Evolutionary conservation across 1,284 basidiomycete genomes (phyloP).

Genomic region (Microstroma glucosiphilum): DNA sequence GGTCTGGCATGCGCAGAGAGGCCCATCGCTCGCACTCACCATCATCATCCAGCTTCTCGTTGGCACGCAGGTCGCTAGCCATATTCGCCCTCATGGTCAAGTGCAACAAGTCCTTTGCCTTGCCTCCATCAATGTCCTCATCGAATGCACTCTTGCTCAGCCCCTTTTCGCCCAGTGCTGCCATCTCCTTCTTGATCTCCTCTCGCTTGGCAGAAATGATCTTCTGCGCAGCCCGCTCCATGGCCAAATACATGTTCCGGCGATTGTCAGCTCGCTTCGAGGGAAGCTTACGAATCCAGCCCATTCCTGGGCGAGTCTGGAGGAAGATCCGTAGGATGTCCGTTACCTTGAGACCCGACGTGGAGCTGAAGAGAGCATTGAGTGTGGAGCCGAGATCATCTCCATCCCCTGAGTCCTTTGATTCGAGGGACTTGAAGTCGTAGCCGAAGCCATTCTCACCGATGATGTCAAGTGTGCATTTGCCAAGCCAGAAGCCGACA

Average conservation of each 20-base stretch:
- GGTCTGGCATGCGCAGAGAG: no score
- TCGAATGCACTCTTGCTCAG: conserved; percentile 30
- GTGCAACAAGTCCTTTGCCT: conserved; percentile 5
- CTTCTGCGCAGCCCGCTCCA: conserved; percentile 23
- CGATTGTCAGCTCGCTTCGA: conserved; percentile 25
- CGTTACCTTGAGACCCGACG: conserved; percentile 18
- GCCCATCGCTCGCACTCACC: neutral
- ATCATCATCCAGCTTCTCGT: conserved; percentile 30
- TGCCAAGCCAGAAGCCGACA: conserved; percentile 5
- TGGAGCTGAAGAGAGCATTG: conserved; percentile 23
- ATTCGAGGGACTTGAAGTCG: conserved; percentile 31
- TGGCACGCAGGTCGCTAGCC: conserved; percentile 29
- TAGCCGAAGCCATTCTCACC: conserved; percentile 44
- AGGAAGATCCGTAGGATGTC: conserved; percentile 31
- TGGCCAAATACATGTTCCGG: neutral
- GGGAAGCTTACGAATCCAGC: conserved; percentile 39
- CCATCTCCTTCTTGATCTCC: conserved; percentile 34
- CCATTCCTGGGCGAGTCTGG: conserved; percentile 24
- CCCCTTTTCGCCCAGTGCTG: conserved; percentile 10
- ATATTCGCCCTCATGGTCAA: conserved; percentile 17
- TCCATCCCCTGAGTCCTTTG: conserved; percentile 13
- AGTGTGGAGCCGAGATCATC: conserved; percentile 28
- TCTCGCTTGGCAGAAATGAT: conserved; percentile 31
- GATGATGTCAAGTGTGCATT: conserved; percentile 40
- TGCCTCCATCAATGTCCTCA: neutral